Percentiles rank a stretch among this genome's conserved stretches.
These are phyloP conservation scores for Suhomyces sp. DNA, from an alignment of 805 yeast species.

Conservation along the genomic window DNA sequence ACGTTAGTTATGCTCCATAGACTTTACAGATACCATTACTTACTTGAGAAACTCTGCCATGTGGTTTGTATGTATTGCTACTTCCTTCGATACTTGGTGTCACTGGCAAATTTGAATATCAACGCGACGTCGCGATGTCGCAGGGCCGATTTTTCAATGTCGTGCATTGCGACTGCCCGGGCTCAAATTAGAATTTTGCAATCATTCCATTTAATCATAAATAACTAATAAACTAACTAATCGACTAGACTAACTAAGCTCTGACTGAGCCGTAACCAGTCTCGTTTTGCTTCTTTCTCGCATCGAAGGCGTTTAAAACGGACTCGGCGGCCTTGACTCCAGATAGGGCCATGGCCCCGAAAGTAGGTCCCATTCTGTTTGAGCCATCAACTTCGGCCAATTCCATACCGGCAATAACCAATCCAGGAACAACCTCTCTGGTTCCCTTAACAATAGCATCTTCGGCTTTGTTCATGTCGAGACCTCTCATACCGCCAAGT, in stretches of 20 bases:
- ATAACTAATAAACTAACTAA: neutral
- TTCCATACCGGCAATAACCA: slow-evolving; percentile 76
- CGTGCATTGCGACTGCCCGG: neutral
- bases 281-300: slow-evolving; percentile 35
- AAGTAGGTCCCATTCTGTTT: slow-evolving; percentile 83
- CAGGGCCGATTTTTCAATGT: neutral
- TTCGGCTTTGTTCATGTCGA: slow-evolving; percentile 76
- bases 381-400: slow-evolving; percentile 73
- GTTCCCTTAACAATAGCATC: slow-evolving; percentile 71
- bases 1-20: slow-evolving; percentile 4
- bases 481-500: slow-evolving; percentile 71
- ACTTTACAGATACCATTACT: neutral
- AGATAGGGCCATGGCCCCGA: slow-evolving; percentile 76
- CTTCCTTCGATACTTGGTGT: neutral
- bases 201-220: neutral
- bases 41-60: slow-evolving; percentile 12
- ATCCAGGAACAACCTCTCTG: slow-evolving; percentile 62
- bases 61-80: neutral
- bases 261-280: slow-evolving; percentile 11
- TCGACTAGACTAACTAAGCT: neutral
- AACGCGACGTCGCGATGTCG: slow-evolving; percentile 1
- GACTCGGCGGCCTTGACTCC: slow-evolving; percentile 77
- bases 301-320: slow-evolving; percentile 36
- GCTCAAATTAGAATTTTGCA: neutral
- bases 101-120: neutral